phyloP scores from a whole-genome alignment of 2,329 filamentous ascomycete species.

The Xylaria sp. region DNA sequence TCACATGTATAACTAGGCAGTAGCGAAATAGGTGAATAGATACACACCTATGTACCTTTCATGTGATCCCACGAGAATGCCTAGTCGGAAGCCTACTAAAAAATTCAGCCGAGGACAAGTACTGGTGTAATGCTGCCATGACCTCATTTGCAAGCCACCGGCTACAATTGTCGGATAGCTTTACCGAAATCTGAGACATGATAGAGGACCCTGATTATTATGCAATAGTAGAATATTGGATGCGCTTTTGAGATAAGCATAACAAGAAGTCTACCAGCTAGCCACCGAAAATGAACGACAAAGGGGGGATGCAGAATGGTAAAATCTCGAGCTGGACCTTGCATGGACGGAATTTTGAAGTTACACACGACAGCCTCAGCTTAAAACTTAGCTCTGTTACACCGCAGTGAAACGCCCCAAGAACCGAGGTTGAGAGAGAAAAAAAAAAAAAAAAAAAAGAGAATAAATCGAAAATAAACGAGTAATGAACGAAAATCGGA shows the following conservation, averaged over 20 bases:
- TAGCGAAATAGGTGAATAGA: slow-evolving; percentile 3
- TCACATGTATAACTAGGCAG: background rate
- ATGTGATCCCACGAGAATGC: slow-evolving; percentile 1
- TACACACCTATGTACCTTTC: slow-evolving; percentile 1
- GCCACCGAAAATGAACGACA: background rate
- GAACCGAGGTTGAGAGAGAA: too few relatives aligned
- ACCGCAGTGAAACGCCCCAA: slow-evolving; percentile 10
- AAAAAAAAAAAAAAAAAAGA: background rate
- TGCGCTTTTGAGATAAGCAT: background rate
- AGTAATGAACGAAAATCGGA: background rate
- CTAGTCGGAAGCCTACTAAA: slow-evolving; percentile 4
- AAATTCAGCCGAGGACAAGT: slow-evolving; percentile 8
- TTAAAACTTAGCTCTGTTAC: slow-evolving; percentile 8
- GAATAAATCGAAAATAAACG: background rate
- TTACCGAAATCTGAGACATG: background rate
- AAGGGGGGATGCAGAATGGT: background rate
- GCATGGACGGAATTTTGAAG: background rate
- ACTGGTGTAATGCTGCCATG: slow-evolving; percentile 13
- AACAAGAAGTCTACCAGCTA: background rate
- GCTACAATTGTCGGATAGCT: background rate
- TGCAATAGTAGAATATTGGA: background rate
- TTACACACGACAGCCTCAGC: slow-evolving; percentile 9
- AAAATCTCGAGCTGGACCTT: slow-evolving; percentile 1
- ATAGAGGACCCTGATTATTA: background rate
- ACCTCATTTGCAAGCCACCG: slow-evolving; percentile 4